These are phyloP conservation scores for Phytophthora quininea DNA, from an alignment of 352 stramenopile genomes.

Conservation along the genomic window DNA sequence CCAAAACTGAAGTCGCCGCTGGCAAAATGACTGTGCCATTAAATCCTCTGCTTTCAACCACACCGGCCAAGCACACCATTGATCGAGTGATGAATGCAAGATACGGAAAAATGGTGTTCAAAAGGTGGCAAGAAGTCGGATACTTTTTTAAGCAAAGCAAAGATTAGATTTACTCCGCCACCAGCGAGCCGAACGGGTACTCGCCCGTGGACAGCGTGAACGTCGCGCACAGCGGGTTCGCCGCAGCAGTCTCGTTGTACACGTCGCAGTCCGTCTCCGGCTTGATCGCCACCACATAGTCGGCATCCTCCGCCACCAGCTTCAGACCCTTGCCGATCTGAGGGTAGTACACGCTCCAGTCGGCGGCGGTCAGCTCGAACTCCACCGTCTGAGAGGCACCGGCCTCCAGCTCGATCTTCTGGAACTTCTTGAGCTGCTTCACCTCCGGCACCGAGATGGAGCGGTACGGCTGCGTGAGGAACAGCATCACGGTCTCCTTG, in stretches of 20 bases:
- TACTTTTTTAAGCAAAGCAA: neutral
- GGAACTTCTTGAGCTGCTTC: slow-evolving; percentile 46
- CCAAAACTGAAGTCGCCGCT: neutral
- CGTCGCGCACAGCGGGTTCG: slow-evolving; percentile 30
- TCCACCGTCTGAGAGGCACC: slow-evolving; percentile 27
- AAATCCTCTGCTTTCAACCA: neutral
- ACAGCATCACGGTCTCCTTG: slow-evolving; percentile 53
- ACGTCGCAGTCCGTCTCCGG: slow-evolving; percentile 42
- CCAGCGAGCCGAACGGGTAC: slow-evolving; percentile 25
- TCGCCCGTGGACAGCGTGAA: slow-evolving; percentile 31
- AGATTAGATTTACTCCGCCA: neutral
- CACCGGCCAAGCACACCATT: no score
- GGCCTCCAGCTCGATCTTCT: slow-evolving; percentile 37
- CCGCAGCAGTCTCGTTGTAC: slow-evolving; percentile 37
- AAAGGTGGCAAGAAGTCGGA: no score
- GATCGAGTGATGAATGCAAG: no score
- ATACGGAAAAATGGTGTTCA: no score
- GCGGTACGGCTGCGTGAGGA: slow-evolving; percentile 34
- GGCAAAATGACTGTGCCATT: no score
- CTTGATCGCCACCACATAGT: slow-evolving; percentile 55
- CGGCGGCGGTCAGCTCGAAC: slow-evolving; percentile 33
- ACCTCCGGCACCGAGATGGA: slow-evolving; percentile 39
- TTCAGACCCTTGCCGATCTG: slow-evolving; percentile 54
- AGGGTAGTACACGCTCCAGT: slow-evolving; percentile 52
- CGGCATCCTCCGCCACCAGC: slow-evolving; percentile 38